Evolutionary conservation across 1,284 basidiomycete genomes (phyloP), one percentile per base, ranked within the genome.

Genomic region (Blastosporella zonata): DNA sequence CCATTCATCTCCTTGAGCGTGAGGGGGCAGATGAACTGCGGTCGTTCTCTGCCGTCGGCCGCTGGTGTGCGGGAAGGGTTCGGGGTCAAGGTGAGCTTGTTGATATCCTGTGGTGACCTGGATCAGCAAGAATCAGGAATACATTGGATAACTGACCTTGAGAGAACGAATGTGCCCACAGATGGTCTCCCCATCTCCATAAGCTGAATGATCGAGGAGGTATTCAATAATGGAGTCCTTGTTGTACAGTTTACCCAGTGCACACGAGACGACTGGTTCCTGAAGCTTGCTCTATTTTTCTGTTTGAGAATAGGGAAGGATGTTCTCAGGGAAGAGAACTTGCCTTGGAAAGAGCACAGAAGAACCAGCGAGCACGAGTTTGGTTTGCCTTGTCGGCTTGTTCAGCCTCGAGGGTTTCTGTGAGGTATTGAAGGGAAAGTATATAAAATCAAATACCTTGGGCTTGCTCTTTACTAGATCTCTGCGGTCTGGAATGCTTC

Each of bases 1-100:
- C 93, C 93, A 54, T 90, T 92, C 92, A 97, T 96, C 69, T 96
- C 94, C 64, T 92, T 91, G 56, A 93, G 71, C 2, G 86, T 91
- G 41, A 97, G 75, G 1, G 94, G 91, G 70, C 94, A 97, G 47
- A 93, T 82, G 59, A 93, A 97, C 34, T 79, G 78, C 0, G 87
- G 77, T 2, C 72, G 71, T 31, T 81, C 78, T 77, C 75, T 13
- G 60, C 55, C 2, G 51, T 68, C 59, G 1, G 69, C 56, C 9
- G 71, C 47, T 2, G 67, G 53, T 3, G 76, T 17, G 12, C 42
- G 68, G 15, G 79, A 66, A 5, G 89, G 72, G 61, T 94, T 92
- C 0, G 78, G 74, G 0, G 90, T 89, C 17, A 96, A 71, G 43
- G 76, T 87, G n/a, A 97, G 71, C 0, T 82, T 86, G 62, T 87